Evolutionary conservation across 23 red algal species (phyloP).

Genomic region (Chondrus crispus): DNA sequence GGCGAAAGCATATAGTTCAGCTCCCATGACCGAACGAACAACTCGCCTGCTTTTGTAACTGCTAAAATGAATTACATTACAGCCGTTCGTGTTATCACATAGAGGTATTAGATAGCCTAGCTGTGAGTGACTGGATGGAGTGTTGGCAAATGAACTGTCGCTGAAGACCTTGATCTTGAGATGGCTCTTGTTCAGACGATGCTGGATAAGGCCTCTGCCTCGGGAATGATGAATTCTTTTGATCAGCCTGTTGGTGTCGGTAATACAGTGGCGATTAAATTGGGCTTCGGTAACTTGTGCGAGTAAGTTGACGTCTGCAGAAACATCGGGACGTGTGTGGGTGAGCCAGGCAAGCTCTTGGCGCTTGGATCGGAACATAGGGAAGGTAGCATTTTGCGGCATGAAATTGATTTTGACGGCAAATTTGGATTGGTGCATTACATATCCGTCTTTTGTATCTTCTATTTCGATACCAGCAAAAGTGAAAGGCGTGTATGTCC

Average conservation of each 20-base stretch:
- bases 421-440: background rate
- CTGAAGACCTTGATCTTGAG: background rate
- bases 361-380: background rate
- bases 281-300: background rate
- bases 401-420: background rate
- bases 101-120: slow-evolving; percentile 38
- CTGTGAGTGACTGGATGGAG: background rate
- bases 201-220: background rate
- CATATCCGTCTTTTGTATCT: background rate
- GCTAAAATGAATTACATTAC: background rate
- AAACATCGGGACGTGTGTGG: background rate
- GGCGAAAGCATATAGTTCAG: slow-evolving; percentile 24
- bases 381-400: background rate
- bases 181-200: background rate
- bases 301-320: background rate
- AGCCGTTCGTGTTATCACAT: background rate
- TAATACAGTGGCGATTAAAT: background rate
- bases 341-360: background rate
- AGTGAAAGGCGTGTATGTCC: background rate
- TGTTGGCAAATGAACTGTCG: background rate
- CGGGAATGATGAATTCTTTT: background rate
- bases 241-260: background rate
- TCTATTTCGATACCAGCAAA: slow-evolving; percentile 2
- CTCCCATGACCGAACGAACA: slow-evolving; percentile 1
- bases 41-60: slow-evolving; percentile 1